Conservation (phyloP, 352 stramenopile genomes). For the Pythium volutum region DNA sequence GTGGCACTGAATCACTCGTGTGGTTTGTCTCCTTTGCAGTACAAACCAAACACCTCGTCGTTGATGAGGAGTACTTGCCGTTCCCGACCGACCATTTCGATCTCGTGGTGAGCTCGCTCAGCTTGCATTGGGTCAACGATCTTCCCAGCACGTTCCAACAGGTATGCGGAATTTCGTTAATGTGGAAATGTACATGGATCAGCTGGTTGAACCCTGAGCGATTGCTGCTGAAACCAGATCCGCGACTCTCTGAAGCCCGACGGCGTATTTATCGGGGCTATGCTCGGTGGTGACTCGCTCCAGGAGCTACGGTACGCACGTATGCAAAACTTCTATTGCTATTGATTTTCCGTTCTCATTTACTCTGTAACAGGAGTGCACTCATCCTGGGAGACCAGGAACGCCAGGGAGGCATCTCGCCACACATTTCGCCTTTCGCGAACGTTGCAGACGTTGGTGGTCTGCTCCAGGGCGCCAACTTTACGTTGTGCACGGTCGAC, state of each 20-base stretch:
- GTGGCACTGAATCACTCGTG: neutral
- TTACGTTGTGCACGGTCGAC: slow-evolving; percentile 96
- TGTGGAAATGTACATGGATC: neutral
- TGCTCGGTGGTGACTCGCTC: slow-evolving; percentile 94
- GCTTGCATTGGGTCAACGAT: slow-evolving; percentile 98
- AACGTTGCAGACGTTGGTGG: slow-evolving; percentile 94
- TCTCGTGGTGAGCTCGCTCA: slow-evolving; percentile 93
- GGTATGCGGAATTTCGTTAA: slow-evolving; percentile 19
- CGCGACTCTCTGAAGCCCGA: slow-evolving; percentile 93
- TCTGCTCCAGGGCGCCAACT: slow-evolving; percentile 90
- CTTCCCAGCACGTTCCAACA: slow-evolving; percentile 85
- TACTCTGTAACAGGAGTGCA: slow-evolving; percentile 52
- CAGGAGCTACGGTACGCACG: slow-evolving; percentile 88
- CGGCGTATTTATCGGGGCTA: slow-evolving; percentile 94
- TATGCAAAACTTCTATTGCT: neutral
- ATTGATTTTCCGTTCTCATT: neutral
- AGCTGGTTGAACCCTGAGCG: neutral
- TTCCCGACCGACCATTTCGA: slow-evolving; percentile 96
- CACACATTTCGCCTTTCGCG: slow-evolving; percentile 95
- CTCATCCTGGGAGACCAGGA: slow-evolving; percentile 95
- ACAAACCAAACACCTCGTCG: slow-evolving; percentile 65
- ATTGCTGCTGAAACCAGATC: slow-evolving; percentile 32
- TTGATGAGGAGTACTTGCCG: slow-evolving; percentile 93
- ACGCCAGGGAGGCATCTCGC: slow-evolving; percentile 92
- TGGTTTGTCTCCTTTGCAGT: slow-evolving; percentile 31